A percentile compares a stretch with the other conserved stretches of the same genome.
phyloP scores from a whole-genome alignment of 805 yeast genomes.

The Candida easanensis region DNA sequence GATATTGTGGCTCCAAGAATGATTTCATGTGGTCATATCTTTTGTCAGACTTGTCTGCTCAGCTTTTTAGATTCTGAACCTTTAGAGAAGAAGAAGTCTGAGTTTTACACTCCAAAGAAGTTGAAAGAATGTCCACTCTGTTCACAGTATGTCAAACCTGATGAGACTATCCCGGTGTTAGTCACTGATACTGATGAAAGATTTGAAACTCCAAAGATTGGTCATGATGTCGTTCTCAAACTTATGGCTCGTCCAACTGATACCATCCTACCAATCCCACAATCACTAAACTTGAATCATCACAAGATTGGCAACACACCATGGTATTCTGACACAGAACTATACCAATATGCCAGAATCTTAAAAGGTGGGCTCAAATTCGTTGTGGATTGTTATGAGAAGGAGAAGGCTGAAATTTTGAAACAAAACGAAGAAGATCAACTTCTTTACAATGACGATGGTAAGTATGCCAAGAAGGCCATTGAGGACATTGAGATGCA shows the following conservation, averaged over 20 bases:
- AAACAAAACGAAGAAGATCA: slow-evolving; percentile 55
- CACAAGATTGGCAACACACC: slow-evolving; percentile 50
- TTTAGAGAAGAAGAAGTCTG: slow-evolving; percentile 31
- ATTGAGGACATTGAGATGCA: slow-evolving; percentile 48
- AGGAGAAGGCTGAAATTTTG: slow-evolving; percentile 55
- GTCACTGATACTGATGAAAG: slow-evolving; percentile 46
- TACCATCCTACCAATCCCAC: slow-evolving; percentile 47
- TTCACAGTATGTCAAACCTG: slow-evolving; percentile 49
- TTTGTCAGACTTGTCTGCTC: slow-evolving; percentile 80
- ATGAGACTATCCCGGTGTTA: slow-evolving; percentile 65
- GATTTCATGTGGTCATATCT: slow-evolving; percentile 92
- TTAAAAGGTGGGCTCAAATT: slow-evolving; percentile 62
- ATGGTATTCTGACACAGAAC: slow-evolving; percentile 39
- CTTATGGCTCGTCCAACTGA: slow-evolving; percentile 57
- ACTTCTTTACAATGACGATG: slow-evolving; percentile 58
- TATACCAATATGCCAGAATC: slow-evolving; percentile 58
- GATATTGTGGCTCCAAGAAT: slow-evolving; percentile 89
- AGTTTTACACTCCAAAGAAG: slow-evolving; percentile 36
- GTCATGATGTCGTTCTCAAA: slow-evolving; percentile 54
- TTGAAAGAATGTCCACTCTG: slow-evolving; percentile 82
- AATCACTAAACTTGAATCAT: slow-evolving; percentile 41
- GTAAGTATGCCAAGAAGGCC: slow-evolving; percentile 53
- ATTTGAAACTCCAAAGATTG: slow-evolving; percentile 55
- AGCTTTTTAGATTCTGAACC: slow-evolving; percentile 59
- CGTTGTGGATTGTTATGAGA: slow-evolving; percentile 49